Evolutionary conservation across 2,329 filamentous ascomycete species (phyloP).

Genomic region (Alternaria gansuensis): DNA sequence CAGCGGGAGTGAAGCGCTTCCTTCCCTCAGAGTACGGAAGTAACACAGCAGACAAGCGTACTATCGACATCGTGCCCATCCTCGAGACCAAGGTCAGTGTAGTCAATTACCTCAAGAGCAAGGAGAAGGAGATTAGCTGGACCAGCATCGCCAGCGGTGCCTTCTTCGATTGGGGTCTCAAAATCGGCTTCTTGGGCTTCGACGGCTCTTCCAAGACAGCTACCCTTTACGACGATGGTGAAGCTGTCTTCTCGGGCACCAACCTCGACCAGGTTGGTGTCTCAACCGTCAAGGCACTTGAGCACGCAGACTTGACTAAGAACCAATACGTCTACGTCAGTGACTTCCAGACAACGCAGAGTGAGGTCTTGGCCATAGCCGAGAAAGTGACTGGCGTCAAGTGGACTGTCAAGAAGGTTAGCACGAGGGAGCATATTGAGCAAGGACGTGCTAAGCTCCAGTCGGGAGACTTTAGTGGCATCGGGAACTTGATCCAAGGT

Average conservation of each 20-base stretch:
- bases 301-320: constrained; percentile 61
- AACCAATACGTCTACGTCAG: constrained; percentile 68
- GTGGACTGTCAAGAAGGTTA: constrained; percentile 59
- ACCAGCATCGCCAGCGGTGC: constrained; percentile 60
- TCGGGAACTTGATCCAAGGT: constrained; percentile 34
- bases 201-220: constrained; percentile 60
- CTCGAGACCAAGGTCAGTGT: constrained; percentile 61
- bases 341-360: constrained; percentile 67
- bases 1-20: constrained; percentile 68
- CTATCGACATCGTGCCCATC: constrained; percentile 58
- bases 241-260: constrained; percentile 61
- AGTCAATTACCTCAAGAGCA: constrained; percentile 63
- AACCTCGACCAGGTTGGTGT: constrained; percentile 63
- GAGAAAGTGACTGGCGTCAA: constrained; percentile 64
- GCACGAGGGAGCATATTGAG: constrained; percentile 43
- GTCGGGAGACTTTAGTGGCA: constrained; percentile 46
- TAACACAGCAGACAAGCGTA: constrained; percentile 52
- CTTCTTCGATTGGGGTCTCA: constrained; percentile 67
- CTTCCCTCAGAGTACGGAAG: constrained; percentile 68
- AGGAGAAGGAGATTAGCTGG: constrained; percentile 63
- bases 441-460: constrained; percentile 49
- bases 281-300: constrained; percentile 62
- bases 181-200: constrained; percentile 62
- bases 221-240: constrained; percentile 66
- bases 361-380: constrained; percentile 63